phyloP scores from a whole-genome alignment of 371 early-diverging fungal species.

The Saksenaea oblongispora region DNA sequence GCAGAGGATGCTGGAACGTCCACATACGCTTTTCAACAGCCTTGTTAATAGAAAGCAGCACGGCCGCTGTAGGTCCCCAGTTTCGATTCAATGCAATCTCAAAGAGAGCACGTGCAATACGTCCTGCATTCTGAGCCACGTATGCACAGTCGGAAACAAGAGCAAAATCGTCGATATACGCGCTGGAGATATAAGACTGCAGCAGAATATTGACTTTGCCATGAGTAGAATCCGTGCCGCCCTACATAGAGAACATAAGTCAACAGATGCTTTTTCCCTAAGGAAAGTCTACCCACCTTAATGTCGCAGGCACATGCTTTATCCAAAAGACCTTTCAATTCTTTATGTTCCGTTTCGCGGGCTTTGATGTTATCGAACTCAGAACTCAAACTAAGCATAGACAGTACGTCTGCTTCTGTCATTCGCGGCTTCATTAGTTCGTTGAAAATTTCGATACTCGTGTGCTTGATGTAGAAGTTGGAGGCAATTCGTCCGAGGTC shows the following conservation, averaged over 20 bases:
- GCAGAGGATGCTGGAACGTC: constrained; percentile 92
- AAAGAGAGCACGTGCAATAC: constrained; percentile 94
- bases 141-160: constrained; percentile 91
- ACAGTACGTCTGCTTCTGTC: constrained; percentile 89
- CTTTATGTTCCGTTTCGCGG: constrained; percentile 84
- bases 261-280: neutral
- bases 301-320: constrained; percentile 82
- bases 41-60: constrained; percentile 84
- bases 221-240: constrained; percentile 67
- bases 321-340: constrained; percentile 73
- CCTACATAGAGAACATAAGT: constrained; percentile 26
- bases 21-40: constrained; percentile 92
- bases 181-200: constrained; percentile 83
- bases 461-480: constrained; percentile 86
- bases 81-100: constrained; percentile 90
- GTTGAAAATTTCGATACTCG: constrained; percentile 87
- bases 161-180: constrained; percentile 86
- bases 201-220: constrained; percentile 94
- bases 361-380: constrained; percentile 94
- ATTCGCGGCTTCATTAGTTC: constrained; percentile 69
- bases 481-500: constrained; percentile 94
- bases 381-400: constrained; percentile 84
- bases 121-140: constrained; percentile 90
- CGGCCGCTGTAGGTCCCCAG: constrained; percentile 87
- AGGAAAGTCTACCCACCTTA: constrained; percentile 47